Evolutionary conservation across 805 yeast species (phyloP).

Genomic region (Candida michaelii): DNA sequence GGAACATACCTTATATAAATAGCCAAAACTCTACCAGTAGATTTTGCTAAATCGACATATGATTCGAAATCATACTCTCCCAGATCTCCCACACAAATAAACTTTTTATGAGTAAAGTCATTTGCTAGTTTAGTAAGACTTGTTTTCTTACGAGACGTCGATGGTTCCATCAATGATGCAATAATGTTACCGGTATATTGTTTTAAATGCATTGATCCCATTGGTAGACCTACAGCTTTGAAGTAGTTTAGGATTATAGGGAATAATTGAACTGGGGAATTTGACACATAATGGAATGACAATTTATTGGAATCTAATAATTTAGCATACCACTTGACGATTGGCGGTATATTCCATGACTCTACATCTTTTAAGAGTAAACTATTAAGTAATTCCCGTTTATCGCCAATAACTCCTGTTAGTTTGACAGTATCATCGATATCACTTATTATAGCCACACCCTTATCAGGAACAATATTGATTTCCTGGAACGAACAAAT

Average conservation of each 20-base stretch:
- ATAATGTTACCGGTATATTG: constrained; percentile 83
- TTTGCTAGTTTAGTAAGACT: constrained; percentile 60
- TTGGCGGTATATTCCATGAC: constrained; percentile 72
- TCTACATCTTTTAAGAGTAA: constrained; percentile 65
- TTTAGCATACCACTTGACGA: constrained; percentile 68
- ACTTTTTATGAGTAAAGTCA: constrained; percentile 77
- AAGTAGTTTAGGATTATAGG: constrained; percentile 60
- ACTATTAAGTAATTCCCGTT: constrained; percentile 76
- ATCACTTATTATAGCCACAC: constrained; percentile 80
- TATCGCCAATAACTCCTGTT: constrained; percentile 89
- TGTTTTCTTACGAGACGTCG: constrained; percentile 73
- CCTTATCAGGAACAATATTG: constrained; percentile 42
- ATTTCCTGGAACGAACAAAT: constrained; percentile 48
- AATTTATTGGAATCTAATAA: constrained; percentile 46
- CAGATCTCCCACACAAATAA: constrained; percentile 89
- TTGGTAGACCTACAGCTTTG: constrained; percentile 57
- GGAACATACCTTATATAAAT: constrained; percentile 80
- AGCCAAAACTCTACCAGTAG: constrained; percentile 64
- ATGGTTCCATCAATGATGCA: constrained; percentile 81
- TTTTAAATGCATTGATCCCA: constrained; percentile 82
- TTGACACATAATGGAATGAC: constrained; percentile 90
- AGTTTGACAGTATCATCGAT: constrained; percentile 91
- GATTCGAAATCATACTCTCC: constrained; percentile 96
- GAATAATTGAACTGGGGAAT: constrained; percentile 90
- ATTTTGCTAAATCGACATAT: constrained; percentile 65